Evolutionary conservation across 2,329 filamentous ascomycete species (phyloP).

Genomic region (Septoria petroselini): DNA sequence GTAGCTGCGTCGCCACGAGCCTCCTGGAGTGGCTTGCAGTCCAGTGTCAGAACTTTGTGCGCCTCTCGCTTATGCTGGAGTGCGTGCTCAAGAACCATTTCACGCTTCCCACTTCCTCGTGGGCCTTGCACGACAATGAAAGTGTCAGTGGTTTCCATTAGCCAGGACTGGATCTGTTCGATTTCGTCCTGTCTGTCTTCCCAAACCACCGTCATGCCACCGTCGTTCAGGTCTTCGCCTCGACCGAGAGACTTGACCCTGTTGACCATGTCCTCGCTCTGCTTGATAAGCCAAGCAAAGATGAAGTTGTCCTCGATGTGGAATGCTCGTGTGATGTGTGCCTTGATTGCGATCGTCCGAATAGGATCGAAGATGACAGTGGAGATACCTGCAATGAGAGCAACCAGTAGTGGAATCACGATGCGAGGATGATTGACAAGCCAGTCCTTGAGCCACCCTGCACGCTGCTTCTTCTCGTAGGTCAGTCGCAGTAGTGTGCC

Average conservation of each 20-base stretch:
- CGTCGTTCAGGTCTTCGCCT: conserved; percentile 54
- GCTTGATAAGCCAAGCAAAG: conserved; percentile 77
- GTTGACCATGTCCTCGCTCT: conserved; percentile 61
- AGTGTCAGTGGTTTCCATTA: conserved; percentile 83
- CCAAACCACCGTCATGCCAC: conserved; percentile 77
- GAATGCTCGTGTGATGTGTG: conserved; percentile 76
- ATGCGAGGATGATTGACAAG: conserved; percentile 80
- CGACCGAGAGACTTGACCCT: conserved; percentile 46
- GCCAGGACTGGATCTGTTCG: conserved; percentile 75
- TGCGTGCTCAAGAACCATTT: conserved; percentile 81
- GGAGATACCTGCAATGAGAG: conserved; percentile 75
- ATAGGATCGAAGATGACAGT: conserved; percentile 93
- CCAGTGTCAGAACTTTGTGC: conserved; percentile 76
- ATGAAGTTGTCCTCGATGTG: conserved; percentile 69
- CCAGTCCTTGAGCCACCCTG: conserved; percentile 83
- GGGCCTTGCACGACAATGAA: conserved; percentile 94
- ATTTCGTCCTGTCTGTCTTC: conserved; percentile 81
- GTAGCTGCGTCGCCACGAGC: conserved; percentile 82
- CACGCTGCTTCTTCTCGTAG: conserved; percentile 75
- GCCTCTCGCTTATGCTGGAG: conserved; percentile 59
- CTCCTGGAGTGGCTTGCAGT: conserved; percentile 91
- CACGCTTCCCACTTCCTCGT: conserved; percentile 83
- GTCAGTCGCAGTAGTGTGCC: conserved; percentile 77
- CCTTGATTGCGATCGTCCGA: conserved; percentile 85
- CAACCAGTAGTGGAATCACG: conserved; percentile 77